Evolutionary conservation across 768 basidiomycete species (phyloP), one percentile per base, ranked within the genome.

Genomic region (Exidia glandulosa): DNA sequence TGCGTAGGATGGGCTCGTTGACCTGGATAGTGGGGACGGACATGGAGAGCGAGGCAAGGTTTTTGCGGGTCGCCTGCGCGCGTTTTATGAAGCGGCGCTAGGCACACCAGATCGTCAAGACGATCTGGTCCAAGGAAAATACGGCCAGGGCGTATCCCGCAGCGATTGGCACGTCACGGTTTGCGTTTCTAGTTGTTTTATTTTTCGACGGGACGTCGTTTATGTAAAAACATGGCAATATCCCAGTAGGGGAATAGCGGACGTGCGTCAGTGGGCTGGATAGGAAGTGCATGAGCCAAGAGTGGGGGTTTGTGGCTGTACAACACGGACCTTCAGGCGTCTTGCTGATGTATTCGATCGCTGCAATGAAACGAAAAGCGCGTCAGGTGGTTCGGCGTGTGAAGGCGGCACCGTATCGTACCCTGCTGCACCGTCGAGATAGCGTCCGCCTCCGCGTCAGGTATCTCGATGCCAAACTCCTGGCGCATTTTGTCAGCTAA

Each of bases 381-480:
- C 61, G 14, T 31, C 4, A 34, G 23, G 14, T 23, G 1, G 30
- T 7, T 12, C 25, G 19, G n/a, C 32, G 13, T 66, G 52, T 62
- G 58, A 68, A 59, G 58, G 59, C 60, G 37, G 59, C 56, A 61
- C 32, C 47, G 36, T 48, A 34, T 31, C 81, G 59, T 68, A 94
- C 94, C 95, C 73, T 97, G 88, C 65, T 84, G 82, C 58, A 98
- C 90, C 6, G 90, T 93, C 67, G 84, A 85, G 70, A 98, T 97
- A 67, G 85, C 86, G 72, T 97, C 95, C 10, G 94, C 95, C 73
- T 99, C 96, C 36, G 82, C 86, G 68, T 99, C 96, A 16, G 96
- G 95, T 68, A 99, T 99, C 74, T 98, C 96, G 70, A 99, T 94
- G 31, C 83, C 80, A 71, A 99, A 99, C 69, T 98, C 96, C 92